Conservation (phyloP, 1,284 basidiomycete species). For the Mixia osmundae region DNA sequence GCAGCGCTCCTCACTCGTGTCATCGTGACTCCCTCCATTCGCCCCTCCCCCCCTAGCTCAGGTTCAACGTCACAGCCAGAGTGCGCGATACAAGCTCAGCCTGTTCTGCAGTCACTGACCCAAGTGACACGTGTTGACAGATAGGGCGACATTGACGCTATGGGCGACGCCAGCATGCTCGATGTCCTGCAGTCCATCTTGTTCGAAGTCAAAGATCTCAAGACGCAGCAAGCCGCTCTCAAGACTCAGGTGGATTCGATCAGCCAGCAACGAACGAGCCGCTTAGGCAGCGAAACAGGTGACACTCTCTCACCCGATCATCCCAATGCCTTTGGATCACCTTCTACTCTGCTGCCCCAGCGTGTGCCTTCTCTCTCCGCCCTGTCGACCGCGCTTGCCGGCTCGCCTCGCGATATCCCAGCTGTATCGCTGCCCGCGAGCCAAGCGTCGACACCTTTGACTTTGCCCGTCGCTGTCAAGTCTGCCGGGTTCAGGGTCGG, state of each 20-base stretch:
- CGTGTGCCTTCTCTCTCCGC: constrained; percentile 3
- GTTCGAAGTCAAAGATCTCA: constrained; percentile 13
- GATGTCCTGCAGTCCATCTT: constrained; percentile 15
- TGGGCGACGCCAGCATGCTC: background rate
- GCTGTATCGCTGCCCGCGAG: constrained; percentile 5
- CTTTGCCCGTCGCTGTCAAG: background rate
- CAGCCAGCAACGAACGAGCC: too few relatives aligned
- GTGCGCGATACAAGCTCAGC: too few relatives aligned
- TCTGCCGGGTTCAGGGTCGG: background rate
- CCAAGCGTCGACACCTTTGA: constrained; percentile 4
- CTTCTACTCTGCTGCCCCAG: background rate
- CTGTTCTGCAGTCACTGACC: too few relatives aligned
- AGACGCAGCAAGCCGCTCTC: constrained; percentile 11
- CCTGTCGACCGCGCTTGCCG: background rate
- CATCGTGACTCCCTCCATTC: too few relatives aligned
- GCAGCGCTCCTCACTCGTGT: too few relatives aligned
- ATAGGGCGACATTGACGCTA: too few relatives aligned
- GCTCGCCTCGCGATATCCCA: constrained; percentile 2
- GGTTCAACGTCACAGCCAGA: too few relatives aligned
- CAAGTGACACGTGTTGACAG: too few relatives aligned
- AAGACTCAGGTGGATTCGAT: constrained; percentile 14
- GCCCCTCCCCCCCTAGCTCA: too few relatives aligned
- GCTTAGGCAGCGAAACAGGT: too few relatives aligned
- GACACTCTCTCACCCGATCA: constrained; percentile 7
- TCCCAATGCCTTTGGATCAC: constrained; percentile 2